These are phyloP conservation scores for Globisporangium camurandrum DNA, from an alignment of 352 stramenopile species.

Conservation along the genomic window DNA sequence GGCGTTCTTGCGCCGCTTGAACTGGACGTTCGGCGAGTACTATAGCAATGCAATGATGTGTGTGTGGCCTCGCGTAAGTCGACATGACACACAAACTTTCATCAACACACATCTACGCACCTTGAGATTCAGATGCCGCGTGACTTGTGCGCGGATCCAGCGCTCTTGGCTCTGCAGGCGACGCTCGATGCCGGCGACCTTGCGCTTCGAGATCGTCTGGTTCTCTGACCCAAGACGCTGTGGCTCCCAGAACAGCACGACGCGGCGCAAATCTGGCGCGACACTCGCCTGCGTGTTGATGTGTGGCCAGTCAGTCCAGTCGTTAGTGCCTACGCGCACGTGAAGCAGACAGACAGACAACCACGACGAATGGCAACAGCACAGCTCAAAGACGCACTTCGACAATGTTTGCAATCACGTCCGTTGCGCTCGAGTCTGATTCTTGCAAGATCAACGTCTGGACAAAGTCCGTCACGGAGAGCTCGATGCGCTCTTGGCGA, in stretches of 20 bases:
- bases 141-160: constrained; percentile 64
- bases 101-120: constrained; percentile 20
- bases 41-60: too few relatives aligned
- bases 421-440: constrained; percentile 40
- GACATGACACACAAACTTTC: too few relatives aligned
- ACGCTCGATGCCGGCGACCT: constrained; percentile 52
- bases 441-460: constrained; percentile 65
- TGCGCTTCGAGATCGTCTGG: constrained; percentile 70
- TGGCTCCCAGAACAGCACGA: constrained; percentile 71
- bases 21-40: constrained; percentile 74
- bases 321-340: too few relatives aligned
- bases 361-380: not conserved
- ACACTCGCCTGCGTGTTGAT: constrained; percentile 41
- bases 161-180: constrained; percentile 53
- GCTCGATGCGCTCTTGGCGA: constrained; percentile 63
- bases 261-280: constrained; percentile 49
- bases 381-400: constrained; percentile 25
- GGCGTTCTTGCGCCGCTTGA: constrained; percentile 59
- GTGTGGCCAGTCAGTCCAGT: not conserved
- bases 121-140: constrained; percentile 75
- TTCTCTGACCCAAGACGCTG: constrained; percentile 59
- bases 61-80: too few relatives aligned
- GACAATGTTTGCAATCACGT: constrained; percentile 62
- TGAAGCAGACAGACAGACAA: too few relatives aligned
- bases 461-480: constrained; percentile 57